Evolutionary conservation across 2,329 filamentous ascomycete species (phyloP).

Genomic region (Paraphoma chrysanthemicola): DNA sequence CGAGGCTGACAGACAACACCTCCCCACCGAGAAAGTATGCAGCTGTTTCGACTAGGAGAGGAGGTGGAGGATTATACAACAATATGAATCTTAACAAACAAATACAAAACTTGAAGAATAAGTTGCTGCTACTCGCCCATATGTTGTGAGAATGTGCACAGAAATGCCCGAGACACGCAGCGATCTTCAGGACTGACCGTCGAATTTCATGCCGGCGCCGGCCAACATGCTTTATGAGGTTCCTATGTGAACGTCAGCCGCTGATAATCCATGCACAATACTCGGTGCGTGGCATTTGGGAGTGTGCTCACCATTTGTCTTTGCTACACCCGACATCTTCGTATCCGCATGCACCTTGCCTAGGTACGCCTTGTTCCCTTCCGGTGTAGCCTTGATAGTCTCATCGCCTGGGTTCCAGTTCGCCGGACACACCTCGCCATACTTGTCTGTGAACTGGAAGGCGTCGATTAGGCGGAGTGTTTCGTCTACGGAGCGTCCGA

Average conservation of each 20-base stretch:
- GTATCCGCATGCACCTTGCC: constrained; percentile 45
- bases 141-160: no score
- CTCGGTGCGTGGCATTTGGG: neutral
- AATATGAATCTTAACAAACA: no score
- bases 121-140: no score
- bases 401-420: constrained; percentile 52
- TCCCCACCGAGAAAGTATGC: no score
- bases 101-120: no score
- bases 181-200: no score
- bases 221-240: neutral
- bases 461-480: constrained; percentile 64
- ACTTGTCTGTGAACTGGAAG: constrained; percentile 55
- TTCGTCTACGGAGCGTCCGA: constrained; percentile 70
- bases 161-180: no score
- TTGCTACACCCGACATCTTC: constrained; percentile 40
- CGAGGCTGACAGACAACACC: no score
- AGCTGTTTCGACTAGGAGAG: no score
- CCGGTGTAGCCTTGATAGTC: constrained; percentile 50
- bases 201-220: no score
- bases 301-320: constrained; percentile 36
- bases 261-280: neutral
- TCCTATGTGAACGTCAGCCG: neutral
- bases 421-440: constrained; percentile 51
- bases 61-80: no score
- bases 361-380: constrained; percentile 49